Evolutionary conservation across 1,284 basidiomycete genomes (phyloP).

Genomic region (Gomphus bonarii): DNA sequence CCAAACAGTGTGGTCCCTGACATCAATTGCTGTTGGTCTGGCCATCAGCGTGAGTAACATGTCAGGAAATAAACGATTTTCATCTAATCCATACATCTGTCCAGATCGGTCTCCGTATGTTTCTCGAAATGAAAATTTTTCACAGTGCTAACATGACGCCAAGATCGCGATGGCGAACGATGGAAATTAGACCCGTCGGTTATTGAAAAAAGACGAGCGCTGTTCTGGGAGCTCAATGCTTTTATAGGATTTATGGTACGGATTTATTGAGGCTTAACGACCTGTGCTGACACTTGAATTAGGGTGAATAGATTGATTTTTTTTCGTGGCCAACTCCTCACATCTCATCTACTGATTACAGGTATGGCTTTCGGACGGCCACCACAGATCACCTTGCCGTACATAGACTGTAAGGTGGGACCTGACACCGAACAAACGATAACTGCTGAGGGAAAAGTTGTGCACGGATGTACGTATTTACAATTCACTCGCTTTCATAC

Average conservation of each 20-base stretch:
- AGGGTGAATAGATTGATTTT: background rate
- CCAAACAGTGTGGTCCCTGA: conserved; percentile 5
- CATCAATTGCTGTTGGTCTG: background rate
- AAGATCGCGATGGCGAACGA: conserved; percentile 47
- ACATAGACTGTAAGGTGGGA: conserved; percentile 50
- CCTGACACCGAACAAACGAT: conserved; percentile 30
- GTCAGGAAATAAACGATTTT: too few relatives aligned
- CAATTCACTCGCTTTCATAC: background rate
- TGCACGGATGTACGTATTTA: conserved; percentile 1
- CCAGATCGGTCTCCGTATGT: conserved; percentile 7
- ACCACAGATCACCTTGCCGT: conserved; percentile 57
- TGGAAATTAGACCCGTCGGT: conserved; percentile 45
- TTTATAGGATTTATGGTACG: background rate
- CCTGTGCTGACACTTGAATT: background rate
- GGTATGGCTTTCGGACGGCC: conserved; percentile 39
- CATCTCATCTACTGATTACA: background rate
- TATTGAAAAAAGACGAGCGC: conserved; percentile 38
- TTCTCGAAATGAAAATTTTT: background rate
- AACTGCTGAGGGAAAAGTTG: background rate
- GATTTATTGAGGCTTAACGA: background rate
- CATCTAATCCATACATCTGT: background rate
- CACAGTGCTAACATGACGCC: background rate
- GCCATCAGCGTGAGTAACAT: conserved; percentile 1
- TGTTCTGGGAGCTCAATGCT: conserved; percentile 45
- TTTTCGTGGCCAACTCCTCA: background rate